Base-by-base conservation (phyloP, 805 yeast species). In the Candida schatavii region DNA sequence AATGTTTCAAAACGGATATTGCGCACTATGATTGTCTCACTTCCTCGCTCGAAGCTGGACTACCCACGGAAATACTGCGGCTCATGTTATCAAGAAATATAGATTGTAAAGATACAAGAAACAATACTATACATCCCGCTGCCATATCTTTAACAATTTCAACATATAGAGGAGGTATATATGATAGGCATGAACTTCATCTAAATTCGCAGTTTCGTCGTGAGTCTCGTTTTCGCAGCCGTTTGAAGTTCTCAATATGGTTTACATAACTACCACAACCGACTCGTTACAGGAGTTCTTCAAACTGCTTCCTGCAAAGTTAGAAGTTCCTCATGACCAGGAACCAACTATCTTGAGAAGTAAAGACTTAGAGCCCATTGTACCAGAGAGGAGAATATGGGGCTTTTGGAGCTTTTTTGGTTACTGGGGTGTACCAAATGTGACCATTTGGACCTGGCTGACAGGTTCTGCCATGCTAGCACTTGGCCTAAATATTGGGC, bases 321-420 rank as follows among this genome's bases (percentile, higher is more conserved):
- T 36, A n/a, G 39, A 36, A 29, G 45, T 42, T 5, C 45, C 45
- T 6, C 45, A 42, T 23, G 45, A 42, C 9, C 21, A 19, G 18
- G 42, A 37, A 17, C 45, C 45, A 7, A 43, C 46, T 3, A 28
- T 32, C 2, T 28, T 43, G 5, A 6, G 14, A 3, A 44, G 41
- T 17, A 33, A 27, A 5, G 47, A 44, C 29, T 26, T 44, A 17
- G 42, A 41, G 23, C 75, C 76, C 11, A 49, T 71, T 34, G 73
- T 73, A 2, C 69, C 70, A 3, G 42, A 46, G 7, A 50, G 77
- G 43, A 56, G 78, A 38, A 66, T 72, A 0, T 75, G 78, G 78
- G 67, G 62, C 13, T 52, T 55, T 26, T 54, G 62, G 50, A 63
- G 68, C 31, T 74, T 62, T 48, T 51, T 69, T 30, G 65, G 65